These are phyloP conservation scores for Termitomyces sp. DNA, from an alignment of 768 basidiomycete species.

Conservation along the genomic window DNA sequence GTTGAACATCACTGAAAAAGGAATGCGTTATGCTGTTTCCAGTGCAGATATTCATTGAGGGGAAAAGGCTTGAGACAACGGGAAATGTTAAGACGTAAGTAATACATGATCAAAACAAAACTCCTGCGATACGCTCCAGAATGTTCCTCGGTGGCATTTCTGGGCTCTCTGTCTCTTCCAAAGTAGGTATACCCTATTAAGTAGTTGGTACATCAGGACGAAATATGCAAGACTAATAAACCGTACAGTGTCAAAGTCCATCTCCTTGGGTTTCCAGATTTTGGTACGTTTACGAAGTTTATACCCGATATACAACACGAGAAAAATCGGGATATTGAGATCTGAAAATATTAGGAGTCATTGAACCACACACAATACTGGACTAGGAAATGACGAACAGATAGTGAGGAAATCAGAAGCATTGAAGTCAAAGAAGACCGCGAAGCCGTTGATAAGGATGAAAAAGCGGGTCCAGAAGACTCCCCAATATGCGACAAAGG, in stretches of 20 bases:
- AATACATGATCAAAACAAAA: conserved; percentile 42
- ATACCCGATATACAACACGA: conserved; percentile 37
- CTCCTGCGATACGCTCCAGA: conserved; percentile 40
- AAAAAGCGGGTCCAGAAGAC: conserved; percentile 51
- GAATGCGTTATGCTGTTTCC: too few relatives aligned
- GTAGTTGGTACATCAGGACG: neutral
- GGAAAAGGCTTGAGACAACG: too few relatives aligned
- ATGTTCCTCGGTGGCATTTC: conserved; percentile 46
- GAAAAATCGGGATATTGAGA: conserved; percentile 44
- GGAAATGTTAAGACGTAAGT: too few relatives aligned
- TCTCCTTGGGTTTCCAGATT: conserved; percentile 54
- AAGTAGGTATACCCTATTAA: conserved; percentile 54
- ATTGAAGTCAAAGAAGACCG: conserved; percentile 62
- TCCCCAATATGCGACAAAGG: conserved; percentile 68
- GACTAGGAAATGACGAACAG: conserved; percentile 8
- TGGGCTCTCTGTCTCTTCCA: conserved; percentile 64
- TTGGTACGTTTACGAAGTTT: conserved; percentile 35
- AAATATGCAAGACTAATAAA: neutral
- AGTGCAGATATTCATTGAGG: too few relatives aligned
- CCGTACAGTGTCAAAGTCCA: conserved; percentile 68
- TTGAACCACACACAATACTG: neutral
- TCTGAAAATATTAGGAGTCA: conserved; percentile 19
- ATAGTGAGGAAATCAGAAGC: conserved; percentile 22
- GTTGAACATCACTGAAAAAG: neutral
- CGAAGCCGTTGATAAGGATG: conserved; percentile 48